Evolutionary conservation across 2,329 filamentous ascomycete species (phyloP).

Genomic region (Cadophora malorum): DNA sequence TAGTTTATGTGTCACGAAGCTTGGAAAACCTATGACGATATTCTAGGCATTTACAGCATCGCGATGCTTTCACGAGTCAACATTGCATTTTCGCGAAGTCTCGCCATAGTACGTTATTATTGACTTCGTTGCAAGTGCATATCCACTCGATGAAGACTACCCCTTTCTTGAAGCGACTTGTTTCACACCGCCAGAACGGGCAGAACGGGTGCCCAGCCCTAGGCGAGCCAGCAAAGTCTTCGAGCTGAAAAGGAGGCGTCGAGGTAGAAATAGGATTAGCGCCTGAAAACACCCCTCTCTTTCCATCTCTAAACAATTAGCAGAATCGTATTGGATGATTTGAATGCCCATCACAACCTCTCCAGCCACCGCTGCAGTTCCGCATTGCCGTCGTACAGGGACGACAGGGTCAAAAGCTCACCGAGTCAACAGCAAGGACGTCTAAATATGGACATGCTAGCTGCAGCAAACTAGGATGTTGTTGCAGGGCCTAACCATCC

Average conservation of each 20-base stretch:
- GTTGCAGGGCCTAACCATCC: background rate
- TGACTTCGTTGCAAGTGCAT: slow-evolving; percentile 13
- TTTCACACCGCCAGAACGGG: slow-evolving; percentile 12
- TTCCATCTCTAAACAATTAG: background rate
- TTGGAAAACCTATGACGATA: background rate
- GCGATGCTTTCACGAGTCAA: background rate
- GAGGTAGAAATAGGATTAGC: slow-evolving; percentile 8
- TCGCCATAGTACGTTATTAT: background rate
- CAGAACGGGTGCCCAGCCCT: slow-evolving; percentile 5
- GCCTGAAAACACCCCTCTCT: background rate
- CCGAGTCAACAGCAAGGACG: slow-evolving; percentile 1
- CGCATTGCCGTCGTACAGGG: slow-evolving; percentile 2
- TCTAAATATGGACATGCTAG: slow-evolving; percentile 16
- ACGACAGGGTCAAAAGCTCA: background rate
- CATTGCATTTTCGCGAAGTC: background rate
- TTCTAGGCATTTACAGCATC: background rate
- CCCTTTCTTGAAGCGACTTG: slow-evolving; percentile 4
- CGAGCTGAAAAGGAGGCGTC: slow-evolving; percentile 8
- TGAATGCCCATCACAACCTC: background rate
- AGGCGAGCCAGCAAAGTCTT: slow-evolving; percentile 9
- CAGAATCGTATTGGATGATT: background rate
- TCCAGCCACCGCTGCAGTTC: background rate
- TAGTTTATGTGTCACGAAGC: background rate
- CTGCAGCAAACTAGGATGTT: background rate
- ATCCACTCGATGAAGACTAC: background rate